phyloP scores from a whole-genome alignment of 1,284 basidiomycete genomes.

The Cutaneotrichosporon daszewskae region DNA sequence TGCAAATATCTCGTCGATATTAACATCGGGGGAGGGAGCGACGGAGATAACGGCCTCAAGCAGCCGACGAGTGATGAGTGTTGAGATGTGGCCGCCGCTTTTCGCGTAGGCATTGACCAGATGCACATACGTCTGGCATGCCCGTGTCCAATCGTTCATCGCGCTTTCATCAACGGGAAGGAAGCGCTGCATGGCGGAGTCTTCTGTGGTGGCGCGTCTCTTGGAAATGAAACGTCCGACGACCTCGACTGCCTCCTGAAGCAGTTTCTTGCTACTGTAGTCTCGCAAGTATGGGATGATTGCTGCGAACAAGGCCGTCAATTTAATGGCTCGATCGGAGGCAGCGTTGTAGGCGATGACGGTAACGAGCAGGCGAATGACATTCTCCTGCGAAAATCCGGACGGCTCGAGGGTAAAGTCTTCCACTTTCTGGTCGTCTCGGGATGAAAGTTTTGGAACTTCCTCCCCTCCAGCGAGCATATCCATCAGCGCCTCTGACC shows the following conservation, averaged over 20 bases:
- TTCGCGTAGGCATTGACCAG: slow-evolving; percentile 57
- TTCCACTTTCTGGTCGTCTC: slow-evolving; percentile 47
- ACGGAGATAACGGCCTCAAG: slow-evolving; percentile 59
- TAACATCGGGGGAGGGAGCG: slow-evolving; percentile 40
- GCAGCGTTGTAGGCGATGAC: slow-evolving; percentile 71
- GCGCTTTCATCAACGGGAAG: slow-evolving; percentile 46
- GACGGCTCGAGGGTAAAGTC: slow-evolving; percentile 58
- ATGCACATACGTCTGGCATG: slow-evolving; percentile 62
- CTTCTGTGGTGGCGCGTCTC: slow-evolving; percentile 22
- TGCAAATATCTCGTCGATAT: slow-evolving; percentile 19
- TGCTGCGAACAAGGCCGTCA: slow-evolving; percentile 59
- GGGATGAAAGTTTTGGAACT: too few relatives aligned
- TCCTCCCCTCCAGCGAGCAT: slow-evolving; percentile 46
- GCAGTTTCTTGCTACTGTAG: slow-evolving; percentile 50
- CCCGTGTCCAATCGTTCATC: slow-evolving; percentile 55
- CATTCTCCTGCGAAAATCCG: slow-evolving; percentile 59
- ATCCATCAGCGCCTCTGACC: slow-evolving; percentile 65
- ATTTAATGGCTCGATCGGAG: slow-evolving; percentile 61
- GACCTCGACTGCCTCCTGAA: slow-evolving; percentile 64
- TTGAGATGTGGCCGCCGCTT: slow-evolving; percentile 56
- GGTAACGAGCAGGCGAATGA: slow-evolving; percentile 67
- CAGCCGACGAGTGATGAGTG: slow-evolving; percentile 52
- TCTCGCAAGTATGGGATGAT: slow-evolving; percentile 57
- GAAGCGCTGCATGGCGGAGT: slow-evolving; percentile 49
- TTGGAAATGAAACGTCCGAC: slow-evolving; percentile 47